Conservation (phyloP, 768 basidiomycete genomes). For the Collybia sp. region DNA sequence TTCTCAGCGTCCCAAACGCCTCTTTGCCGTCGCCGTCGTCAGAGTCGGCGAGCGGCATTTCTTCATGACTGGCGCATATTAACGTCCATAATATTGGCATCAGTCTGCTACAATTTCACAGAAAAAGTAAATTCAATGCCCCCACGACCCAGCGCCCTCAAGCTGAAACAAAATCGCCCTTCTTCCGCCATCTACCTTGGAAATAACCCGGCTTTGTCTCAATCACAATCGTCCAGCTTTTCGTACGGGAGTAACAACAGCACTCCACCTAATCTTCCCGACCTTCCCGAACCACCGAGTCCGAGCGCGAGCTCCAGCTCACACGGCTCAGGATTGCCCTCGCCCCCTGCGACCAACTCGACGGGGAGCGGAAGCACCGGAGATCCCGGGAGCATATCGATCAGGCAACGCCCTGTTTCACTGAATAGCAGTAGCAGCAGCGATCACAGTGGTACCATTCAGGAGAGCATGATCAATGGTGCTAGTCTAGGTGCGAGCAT, state of each 20-base stretch:
- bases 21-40: background rate
- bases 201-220: conserved; percentile 15
- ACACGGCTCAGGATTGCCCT: conserved; percentile 64
- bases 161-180: conserved; percentile 28
- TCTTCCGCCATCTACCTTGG: conserved; percentile 41
- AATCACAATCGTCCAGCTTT: conserved; percentile 17
- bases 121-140: conserved; percentile 24
- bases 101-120: background rate
- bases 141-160: conserved; percentile 25
- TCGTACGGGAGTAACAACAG: conserved; percentile 12
- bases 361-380: conserved; percentile 78
- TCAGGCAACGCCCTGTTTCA: conserved; percentile 22
- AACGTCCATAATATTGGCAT: background rate
- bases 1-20: background rate
- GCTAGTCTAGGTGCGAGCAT: conserved; percentile 12
- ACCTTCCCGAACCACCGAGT: conserved; percentile 70
- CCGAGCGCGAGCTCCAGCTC: conserved; percentile 43
- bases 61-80: background rate
- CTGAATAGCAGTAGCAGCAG: conserved; percentile 28
- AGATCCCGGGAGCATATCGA: conserved; percentile 42
- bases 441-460: conserved; percentile 10
- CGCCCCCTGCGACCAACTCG: conserved; percentile 82
- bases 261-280: conserved; percentile 44
- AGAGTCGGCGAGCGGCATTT: background rate
- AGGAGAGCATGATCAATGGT: conserved; percentile 33